phyloP scores from a whole-genome alignment of 192 early-diverging fungal species.

The Coemansia furcata region DNA sequence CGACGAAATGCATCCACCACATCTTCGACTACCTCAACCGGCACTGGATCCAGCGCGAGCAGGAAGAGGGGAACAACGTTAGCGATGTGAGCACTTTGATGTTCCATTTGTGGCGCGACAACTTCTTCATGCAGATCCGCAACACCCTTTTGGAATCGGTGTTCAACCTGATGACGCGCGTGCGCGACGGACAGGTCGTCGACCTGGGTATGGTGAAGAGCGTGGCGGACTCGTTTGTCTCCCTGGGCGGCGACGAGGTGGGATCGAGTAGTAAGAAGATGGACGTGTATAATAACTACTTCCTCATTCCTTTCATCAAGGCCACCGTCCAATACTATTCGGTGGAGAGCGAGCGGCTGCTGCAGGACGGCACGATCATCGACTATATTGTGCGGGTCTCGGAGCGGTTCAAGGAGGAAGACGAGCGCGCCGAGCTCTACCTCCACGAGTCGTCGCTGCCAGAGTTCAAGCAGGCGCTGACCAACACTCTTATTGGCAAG shows the following conservation, averaged over 20 bases:
- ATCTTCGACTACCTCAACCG: constrained; percentile 94
- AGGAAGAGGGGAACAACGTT: constrained; percentile 85
- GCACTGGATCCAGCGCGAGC: constrained; percentile 96
- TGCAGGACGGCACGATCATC: constrained; percentile 83
- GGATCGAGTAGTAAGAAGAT: constrained; percentile 76
- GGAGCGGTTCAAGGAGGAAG: constrained; percentile 77
- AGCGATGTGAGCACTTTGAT: constrained; percentile 92
- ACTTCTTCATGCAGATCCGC: constrained; percentile 55
- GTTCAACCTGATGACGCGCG: constrained; percentile 67
- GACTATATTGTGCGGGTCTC: constrained; percentile 94
- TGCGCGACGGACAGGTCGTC: constrained; percentile 86
- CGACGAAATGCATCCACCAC: constrained; percentile 81
- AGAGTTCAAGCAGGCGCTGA: constrained; percentile 77
- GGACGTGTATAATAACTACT: constrained; percentile 86
- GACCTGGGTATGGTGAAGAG: constrained; percentile 81
- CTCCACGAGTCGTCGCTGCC: constrained; percentile 79
- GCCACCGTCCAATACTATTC: constrained; percentile 86
- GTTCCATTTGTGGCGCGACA: constrained; percentile 72
- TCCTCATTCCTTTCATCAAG: constrained; percentile 78
- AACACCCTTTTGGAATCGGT: constrained; percentile 47
- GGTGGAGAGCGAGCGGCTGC: constrained; percentile 84
- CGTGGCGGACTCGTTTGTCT: constrained; percentile 91
- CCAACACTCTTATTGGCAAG: constrained; percentile 81
- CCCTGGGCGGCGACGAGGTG: constrained; percentile 63
- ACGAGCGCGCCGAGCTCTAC: constrained; percentile 83